Evolutionary conservation across 768 basidiomycete species (phyloP).

Genomic region (Mrakia frigida): DNA sequence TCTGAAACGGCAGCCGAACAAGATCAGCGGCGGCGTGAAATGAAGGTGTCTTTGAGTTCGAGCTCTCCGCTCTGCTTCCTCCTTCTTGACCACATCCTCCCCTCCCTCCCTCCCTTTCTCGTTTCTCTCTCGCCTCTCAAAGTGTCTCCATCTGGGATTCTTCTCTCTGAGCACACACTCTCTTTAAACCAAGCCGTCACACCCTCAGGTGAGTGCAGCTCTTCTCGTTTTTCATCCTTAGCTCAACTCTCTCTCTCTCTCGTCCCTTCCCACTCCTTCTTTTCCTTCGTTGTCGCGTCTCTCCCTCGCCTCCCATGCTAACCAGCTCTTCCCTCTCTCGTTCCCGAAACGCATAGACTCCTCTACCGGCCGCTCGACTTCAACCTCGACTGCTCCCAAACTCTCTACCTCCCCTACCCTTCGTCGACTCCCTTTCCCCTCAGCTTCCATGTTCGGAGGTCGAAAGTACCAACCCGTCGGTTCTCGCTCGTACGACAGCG

Average conservation of each 20-base stretch:
- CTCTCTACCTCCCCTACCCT: background rate
- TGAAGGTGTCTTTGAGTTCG: no score
- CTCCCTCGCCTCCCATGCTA: background rate
- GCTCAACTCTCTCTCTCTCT: background rate
- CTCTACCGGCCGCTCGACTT: background rate
- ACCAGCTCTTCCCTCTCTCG: no score
- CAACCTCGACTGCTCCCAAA: background rate
- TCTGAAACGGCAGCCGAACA: no score
- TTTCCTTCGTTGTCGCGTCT: background rate
- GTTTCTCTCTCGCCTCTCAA: background rate
- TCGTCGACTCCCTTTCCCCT: background rate
- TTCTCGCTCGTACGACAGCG: constrained; percentile 9
- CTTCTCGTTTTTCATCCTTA: background rate
- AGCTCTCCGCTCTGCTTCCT: no score
- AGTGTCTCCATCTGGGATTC: constrained; percentile 4
- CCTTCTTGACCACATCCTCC: background rate
- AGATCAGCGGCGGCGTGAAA: no score
- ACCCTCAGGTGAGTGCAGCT: background rate
- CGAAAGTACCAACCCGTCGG: background rate
- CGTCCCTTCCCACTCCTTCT: background rate
- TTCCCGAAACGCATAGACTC: no score
- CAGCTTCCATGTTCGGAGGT: constrained; percentile 22
- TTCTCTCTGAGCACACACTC: background rate
- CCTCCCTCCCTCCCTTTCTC: background rate
- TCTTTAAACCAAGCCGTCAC: background rate